Evolutionary conservation across 2,329 filamentous ascomycete genomes (phyloP), one percentile per base, ranked within the genome.

Genomic region (Neobulgaria alba): DNA sequence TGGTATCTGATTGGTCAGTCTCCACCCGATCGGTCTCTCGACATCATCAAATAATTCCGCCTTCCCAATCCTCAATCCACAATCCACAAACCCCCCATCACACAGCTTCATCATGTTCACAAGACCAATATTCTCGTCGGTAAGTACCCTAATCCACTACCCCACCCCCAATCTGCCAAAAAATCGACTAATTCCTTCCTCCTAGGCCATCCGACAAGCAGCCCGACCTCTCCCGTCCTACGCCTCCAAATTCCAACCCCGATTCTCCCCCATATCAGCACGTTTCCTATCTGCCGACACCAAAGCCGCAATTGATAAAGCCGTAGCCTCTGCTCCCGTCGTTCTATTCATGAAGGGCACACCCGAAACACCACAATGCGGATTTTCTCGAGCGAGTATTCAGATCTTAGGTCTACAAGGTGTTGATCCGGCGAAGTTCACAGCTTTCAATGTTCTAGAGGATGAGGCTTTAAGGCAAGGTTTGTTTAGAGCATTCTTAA

Each of bases 311-410:
- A 98, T 98, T 57, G 86, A 95, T 64, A 86, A 88, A 63, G 90
- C 90, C 21, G 82, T 98, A 12, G 72, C 68, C 17, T 89, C 88
- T 1, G 84, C 89, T 0, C 90, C 90, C 2, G 90, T 98, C 0
- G 92, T 98, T 1, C 73, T 98, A 42, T 98, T 98, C 72, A 98
- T 98, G 92, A 98, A 98, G 71, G 92, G 92, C 45, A 96, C 92
- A 1, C 92, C 92, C 43, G 89, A 95, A 67, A 86, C 79, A 46
- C 92, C 92, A 15, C 89, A 95, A 65, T 98, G 92, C 66, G 92
- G 92, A 33, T 98, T 95, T 72, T 96, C 90, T 44, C 79, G 89
- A 56, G 90, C 90, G 40, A 87, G 77, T 61, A 94, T 98, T 61
- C 89, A 96, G 71, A 89, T 98, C 57, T 72, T 98, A 49, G 87